Base-by-base conservation (phyloP, 257 asterid species). In the Solanum piurae region DNA sequence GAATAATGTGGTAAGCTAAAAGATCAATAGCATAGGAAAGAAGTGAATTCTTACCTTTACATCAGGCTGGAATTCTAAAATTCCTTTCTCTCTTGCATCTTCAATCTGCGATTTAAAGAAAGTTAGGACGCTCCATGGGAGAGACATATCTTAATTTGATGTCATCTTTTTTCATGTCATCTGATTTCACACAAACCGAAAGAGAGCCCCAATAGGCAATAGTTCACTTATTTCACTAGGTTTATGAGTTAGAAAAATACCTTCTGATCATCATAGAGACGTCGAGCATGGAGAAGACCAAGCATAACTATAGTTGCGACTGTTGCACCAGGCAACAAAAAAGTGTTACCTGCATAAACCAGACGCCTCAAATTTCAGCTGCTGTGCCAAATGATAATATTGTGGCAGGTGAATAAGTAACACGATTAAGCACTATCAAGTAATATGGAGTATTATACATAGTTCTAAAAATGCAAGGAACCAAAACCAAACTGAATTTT, bases 271-370 rank as follows among this genome's bases (percentile, higher is more conserved):
- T 94, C 92, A 69, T 95, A 95, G 38, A 97, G 91, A 89, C 98
- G 96, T 72, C 99, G 98, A 83, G 94, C 93, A 90, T 97, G 99
- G 86, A 97, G 98, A 84, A 98, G 96, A 83, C 99, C 99, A 85
- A 97, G 99, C 98, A 97, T 97, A 86, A 95, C 92, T 90, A 97
- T 92, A 40, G 98, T 94, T 84, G 98, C 98, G 73, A 90, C 91
- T n/a, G 99, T 97, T 71, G 99, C 98, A 87, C 98, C 99, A 86
- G 99, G 98, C 88, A 95, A 91, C 86, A 94, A 89, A 89, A 95
- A 92, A 75, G 89, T 87, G 87, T 93, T 92, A 86, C 98, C 98
- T 94, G 94, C 93, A 86, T 82, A 60, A 60, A 89, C 21, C 74
- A 83, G 86, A 74, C 21, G 66, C 87, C 44, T 62, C 46, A 83